These are phyloP conservation scores for Solanum sitiens DNA, from an alignment of 257 asterid genomes.

Conservation along the genomic window DNA sequence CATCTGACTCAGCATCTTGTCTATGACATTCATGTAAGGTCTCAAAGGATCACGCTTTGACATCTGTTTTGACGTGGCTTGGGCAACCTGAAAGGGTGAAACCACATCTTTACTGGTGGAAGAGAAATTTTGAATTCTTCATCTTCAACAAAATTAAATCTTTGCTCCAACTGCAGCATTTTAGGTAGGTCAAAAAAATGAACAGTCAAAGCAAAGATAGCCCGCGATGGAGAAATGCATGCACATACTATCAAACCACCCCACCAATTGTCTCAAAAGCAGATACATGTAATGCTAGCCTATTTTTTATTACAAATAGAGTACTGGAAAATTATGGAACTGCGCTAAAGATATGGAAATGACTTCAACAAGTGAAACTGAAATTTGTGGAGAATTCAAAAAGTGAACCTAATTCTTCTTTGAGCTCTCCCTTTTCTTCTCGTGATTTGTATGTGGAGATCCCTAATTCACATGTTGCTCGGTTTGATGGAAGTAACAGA, in stretches of 20 bases:
- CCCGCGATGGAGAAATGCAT: neutral
- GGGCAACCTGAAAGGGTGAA: slow-evolving; percentile 44
- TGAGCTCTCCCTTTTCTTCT: neutral
- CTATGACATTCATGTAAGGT: slow-evolving; percentile 62
- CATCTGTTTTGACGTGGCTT: slow-evolving; percentile 79
- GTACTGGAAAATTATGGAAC: neutral
- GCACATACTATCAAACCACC: neutral
- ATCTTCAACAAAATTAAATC: neutral
- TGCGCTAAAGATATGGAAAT: neutral
- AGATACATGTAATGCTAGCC: neutral
- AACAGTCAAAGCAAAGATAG: neutral
- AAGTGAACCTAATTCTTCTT: neutral
- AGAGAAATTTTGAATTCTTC: neutral
- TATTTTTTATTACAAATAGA: neutral
- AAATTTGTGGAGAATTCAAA: neutral
- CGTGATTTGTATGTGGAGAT: neutral
- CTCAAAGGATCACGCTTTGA: slow-evolving; percentile 68
- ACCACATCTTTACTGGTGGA: neutral
- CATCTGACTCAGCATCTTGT: slow-evolving; percentile 56
- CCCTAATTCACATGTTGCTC: neutral
- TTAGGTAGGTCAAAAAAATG: neutral
- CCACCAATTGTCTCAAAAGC: neutral
- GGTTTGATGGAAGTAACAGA: neutral
- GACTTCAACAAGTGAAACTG: neutral
- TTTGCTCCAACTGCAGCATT: neutral